phyloP scores from a whole-genome alignment of 257 asterid genomes.

The Solanum lignicaule region DNA sequence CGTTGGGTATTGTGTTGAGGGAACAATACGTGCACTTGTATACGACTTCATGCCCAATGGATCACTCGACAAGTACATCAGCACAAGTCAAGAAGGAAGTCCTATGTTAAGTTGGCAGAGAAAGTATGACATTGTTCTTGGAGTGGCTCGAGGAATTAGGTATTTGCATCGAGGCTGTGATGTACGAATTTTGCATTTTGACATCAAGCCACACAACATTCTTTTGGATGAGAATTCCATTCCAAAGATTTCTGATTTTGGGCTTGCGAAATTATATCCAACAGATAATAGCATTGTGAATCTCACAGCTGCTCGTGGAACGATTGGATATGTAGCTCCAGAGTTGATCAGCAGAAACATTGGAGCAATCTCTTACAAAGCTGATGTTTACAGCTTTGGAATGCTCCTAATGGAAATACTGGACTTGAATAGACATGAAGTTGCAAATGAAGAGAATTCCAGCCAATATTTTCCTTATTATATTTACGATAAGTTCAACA shows the following conservation, averaged over 20 bases:
- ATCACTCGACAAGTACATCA: conserved; percentile 30
- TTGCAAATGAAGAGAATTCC: neutral
- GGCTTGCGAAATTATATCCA: neutral
- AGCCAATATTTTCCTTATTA: neutral
- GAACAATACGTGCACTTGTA: conserved; percentile 29
- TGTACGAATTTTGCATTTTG: neutral
- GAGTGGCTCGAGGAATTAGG: conserved; percentile 4
- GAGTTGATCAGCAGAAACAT: neutral
- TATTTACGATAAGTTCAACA: neutral
- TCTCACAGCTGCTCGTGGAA: neutral
- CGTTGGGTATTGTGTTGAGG: conserved; percentile 29
- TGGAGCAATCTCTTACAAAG: neutral
- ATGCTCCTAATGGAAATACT: neutral
- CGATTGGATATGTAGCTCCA: neutral
- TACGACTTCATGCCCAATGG: conserved; percentile 39
- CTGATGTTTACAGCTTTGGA: neutral
- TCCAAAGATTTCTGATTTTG: neutral
- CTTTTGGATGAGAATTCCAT: neutral
- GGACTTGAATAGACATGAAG: neutral
- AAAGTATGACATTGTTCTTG: conserved; percentile 23
- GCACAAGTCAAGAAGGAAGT: conserved; percentile 7
- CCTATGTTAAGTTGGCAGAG: conserved; percentile 5
- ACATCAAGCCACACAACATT: neutral
- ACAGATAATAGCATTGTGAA: neutral
- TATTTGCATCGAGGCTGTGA: neutral